Evolutionary conservation across 164 flowering plant species (phyloP).

Genomic region (Amborella trichopoda): DNA sequence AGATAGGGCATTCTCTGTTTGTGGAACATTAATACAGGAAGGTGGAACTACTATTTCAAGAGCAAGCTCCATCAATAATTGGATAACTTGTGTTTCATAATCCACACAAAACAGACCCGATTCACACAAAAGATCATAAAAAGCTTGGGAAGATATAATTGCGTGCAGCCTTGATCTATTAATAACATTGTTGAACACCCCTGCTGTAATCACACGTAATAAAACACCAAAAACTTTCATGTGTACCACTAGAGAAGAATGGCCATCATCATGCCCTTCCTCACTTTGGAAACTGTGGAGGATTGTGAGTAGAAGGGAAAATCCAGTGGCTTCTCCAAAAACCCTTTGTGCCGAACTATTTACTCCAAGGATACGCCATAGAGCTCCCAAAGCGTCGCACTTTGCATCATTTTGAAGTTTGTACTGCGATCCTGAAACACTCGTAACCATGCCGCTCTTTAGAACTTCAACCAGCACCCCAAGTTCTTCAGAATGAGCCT

Average conservation of each 20-base stretch:
- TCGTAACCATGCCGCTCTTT: slow-evolving; percentile 95
- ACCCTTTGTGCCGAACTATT: slow-evolving; percentile 79
- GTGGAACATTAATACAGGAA: slow-evolving; percentile 16
- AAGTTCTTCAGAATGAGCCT: slow-evolving; percentile 93
- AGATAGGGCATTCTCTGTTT: slow-evolving; percentile 29
- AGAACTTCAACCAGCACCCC: slow-evolving; percentile 77
- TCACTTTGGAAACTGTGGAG: slow-evolving; percentile 80
- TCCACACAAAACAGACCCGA: slow-evolving; percentile 91
- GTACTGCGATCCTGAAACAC: slow-evolving; percentile 78
- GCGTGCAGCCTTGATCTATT: slow-evolving; percentile 67
- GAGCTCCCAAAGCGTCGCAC: slow-evolving; percentile 81
- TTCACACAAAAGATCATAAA: slow-evolving; percentile 80
- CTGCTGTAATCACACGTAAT: slow-evolving; percentile 82
- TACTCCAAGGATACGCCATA: slow-evolving; percentile 88
- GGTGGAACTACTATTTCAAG: slow-evolving; percentile 90
- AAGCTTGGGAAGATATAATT: slow-evolving; percentile 67
- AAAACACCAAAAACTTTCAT: slow-evolving; percentile 65
- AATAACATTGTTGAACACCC: slow-evolving; percentile 61
- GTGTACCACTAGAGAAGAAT: slow-evolving; percentile 27
- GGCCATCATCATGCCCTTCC: slow-evolving; percentile 27
- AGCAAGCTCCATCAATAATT: slow-evolving; percentile 85
- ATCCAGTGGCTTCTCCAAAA: slow-evolving; percentile 98
- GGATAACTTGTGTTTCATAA: slow-evolving; percentile 81
- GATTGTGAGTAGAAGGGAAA: slow-evolving; percentile 80
- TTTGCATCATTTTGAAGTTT: slow-evolving; percentile 73